Evolutionary conservation across 306 rosid genomes (phyloP).

Genomic region (Prunus fruticosa): DNA sequence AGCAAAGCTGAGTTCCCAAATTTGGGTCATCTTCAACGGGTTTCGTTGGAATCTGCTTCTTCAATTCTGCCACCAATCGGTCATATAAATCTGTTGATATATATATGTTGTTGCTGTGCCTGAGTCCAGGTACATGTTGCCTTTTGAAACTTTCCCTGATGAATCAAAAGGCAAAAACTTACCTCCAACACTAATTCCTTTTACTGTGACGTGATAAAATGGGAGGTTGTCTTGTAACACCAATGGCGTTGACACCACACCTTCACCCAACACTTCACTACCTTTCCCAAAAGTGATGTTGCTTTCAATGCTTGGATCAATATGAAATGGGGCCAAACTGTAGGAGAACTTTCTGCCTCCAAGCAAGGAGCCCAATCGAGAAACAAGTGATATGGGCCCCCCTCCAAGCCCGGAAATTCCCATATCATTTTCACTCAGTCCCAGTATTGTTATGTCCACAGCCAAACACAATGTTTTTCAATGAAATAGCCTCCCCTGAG

Average conservation of each 20-base stretch:
- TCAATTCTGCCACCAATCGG: conserved; percentile 38
- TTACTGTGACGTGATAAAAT: conserved; percentile 35
- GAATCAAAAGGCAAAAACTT: conserved; percentile 34
- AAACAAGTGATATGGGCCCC: conserved; percentile 48
- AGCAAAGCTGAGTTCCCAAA: conserved; percentile 54
- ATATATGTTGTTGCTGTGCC: conserved; percentile 52
- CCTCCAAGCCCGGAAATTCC: conserved; percentile 52
- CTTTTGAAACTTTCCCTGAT: conserved; percentile 19
- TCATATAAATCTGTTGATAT: conserved; percentile 43
- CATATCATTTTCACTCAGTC: conserved; percentile 45
- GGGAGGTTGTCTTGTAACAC: conserved; percentile 25
- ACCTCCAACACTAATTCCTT: conserved; percentile 58
- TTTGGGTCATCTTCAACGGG: conserved; percentile 41
- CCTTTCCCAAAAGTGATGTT: conserved; percentile 42
- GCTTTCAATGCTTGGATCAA: conserved; percentile 35
- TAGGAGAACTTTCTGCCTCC: conserved; percentile 53
- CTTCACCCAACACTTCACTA: conserved; percentile 48
- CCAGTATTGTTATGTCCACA: conserved; percentile 51
- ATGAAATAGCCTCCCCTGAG: conserved; percentile 13
- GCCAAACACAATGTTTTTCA: conserved; percentile 37
- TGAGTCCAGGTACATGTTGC: conserved; percentile 48
- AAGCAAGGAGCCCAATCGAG: conserved; percentile 37
- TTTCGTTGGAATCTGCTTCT: conserved; percentile 26
- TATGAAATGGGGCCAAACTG: conserved; percentile 44
- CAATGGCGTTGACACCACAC: conserved; percentile 48